A percentile compares a stretch with the other conserved stretches of the same genome.
phyloP scores from a whole-genome alignment of 2,329 filamentous ascomycete species.

The Cladosporium sp. region DNA sequence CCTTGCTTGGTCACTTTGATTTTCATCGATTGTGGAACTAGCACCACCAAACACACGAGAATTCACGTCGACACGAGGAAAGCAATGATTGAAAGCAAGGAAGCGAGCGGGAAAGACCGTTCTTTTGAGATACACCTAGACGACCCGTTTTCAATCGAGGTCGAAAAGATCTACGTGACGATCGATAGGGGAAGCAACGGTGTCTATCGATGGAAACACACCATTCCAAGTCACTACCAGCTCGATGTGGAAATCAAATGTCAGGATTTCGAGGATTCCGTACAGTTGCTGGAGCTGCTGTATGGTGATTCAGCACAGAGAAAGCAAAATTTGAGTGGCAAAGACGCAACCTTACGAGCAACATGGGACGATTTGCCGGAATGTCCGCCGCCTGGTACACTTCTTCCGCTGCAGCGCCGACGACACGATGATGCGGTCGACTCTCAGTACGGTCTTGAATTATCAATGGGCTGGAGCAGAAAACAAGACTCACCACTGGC shows the following conservation, averaged over 20 bases:
- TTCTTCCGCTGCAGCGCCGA: slow-evolving; percentile 18
- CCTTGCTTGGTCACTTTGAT: slow-evolving; percentile 21
- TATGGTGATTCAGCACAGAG: slow-evolving; percentile 11
- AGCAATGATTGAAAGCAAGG: slow-evolving; percentile 16
- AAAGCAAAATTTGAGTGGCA: slow-evolving; percentile 6
- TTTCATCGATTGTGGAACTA: slow-evolving; percentile 13
- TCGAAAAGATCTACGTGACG: slow-evolving; percentile 19
- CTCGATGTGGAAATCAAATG: slow-evolving; percentile 28
- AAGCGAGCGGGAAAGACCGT: neutral
- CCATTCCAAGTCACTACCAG: slow-evolving; percentile 19
- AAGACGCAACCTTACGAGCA: slow-evolving; percentile 23
- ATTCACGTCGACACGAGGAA: slow-evolving; percentile 14
- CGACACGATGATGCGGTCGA: slow-evolving; percentile 12
- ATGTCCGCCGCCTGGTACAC: slow-evolving; percentile 17
- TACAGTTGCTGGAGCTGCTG: slow-evolving; percentile 27
- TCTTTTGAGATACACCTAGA: slow-evolving; percentile 23
- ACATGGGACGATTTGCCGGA: slow-evolving; percentile 30
- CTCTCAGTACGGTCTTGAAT: slow-evolving; percentile 21
- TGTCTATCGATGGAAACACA: slow-evolving; percentile 19
- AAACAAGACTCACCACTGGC: slow-evolving; percentile 20
- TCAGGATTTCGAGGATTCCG: slow-evolving; percentile 25
- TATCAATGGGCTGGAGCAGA: slow-evolving; percentile 27
- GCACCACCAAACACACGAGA: slow-evolving; percentile 3
- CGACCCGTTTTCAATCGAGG: slow-evolving; percentile 20
- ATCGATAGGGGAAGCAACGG: slow-evolving; percentile 16